Conservation (phyloP, 148 eudicot species). For the Dianthus caryophyllus region DNA sequence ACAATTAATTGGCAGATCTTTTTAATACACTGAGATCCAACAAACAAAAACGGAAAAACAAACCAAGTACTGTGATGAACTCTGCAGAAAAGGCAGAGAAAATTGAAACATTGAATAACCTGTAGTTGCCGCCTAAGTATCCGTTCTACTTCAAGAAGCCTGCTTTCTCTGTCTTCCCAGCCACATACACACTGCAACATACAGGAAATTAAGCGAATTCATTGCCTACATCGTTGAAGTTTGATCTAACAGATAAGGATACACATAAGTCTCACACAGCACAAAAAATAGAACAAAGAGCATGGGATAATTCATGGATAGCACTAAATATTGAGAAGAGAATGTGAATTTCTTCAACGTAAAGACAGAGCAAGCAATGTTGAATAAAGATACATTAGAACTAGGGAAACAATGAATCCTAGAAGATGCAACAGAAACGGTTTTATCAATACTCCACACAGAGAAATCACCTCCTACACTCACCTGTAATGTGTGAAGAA, state of each 20-base stretch:
- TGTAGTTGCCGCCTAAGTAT: constrained; percentile 84
- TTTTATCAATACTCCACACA: not conserved
- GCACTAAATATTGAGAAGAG: not conserved
- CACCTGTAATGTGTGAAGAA: constrained; percentile 93
- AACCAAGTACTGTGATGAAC: not conserved
- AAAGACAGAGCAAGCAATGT: not conserved
- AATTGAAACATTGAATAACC: constrained; percentile 31
- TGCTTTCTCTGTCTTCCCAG: constrained; percentile 83
- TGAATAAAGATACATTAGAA: not conserved
- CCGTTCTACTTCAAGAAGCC: constrained; percentile 80
- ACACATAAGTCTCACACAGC: not conserved
- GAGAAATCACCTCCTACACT: not conserved
- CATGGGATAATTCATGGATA: not conserved
- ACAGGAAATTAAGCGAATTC: not conserved
- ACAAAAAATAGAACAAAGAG: not conserved
- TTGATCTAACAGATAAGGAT: not conserved
- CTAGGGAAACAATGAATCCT: not conserved
- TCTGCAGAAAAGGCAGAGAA: constrained; percentile 1
- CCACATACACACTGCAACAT: constrained; percentile 77
- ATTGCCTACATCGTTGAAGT: constrained; percentile 1
- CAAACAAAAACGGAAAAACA: not conserved
- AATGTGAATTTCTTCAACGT: not conserved
- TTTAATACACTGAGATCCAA: constrained; percentile 1
- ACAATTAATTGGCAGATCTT: constrained; percentile 12
- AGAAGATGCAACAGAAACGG: not conserved